These are phyloP conservation scores for Symbiotaphrina buchneri DNA, from an alignment of 495 filamentous ascomycete species.

Conservation along the genomic window DNA sequence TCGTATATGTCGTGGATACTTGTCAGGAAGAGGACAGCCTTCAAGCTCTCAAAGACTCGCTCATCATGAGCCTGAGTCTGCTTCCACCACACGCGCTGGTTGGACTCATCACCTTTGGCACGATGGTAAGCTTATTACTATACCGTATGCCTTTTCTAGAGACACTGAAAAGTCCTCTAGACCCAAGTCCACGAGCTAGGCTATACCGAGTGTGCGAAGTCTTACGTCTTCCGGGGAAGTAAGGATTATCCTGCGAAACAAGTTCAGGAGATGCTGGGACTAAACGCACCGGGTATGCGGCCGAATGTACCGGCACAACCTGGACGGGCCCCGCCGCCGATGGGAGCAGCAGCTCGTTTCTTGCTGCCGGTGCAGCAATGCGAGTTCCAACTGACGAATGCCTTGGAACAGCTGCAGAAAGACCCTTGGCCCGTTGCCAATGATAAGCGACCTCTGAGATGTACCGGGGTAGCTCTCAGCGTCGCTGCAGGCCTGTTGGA, in stretches of 20 bases:
- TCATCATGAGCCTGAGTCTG: slow-evolving; percentile 90
- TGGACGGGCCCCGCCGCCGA: slow-evolving; percentile 45
- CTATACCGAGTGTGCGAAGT: slow-evolving; percentile 95
- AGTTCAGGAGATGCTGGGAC: slow-evolving; percentile 95
- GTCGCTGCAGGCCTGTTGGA: slow-evolving; percentile 88
- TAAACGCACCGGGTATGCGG: slow-evolving; percentile 39
- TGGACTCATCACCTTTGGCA: slow-evolving; percentile 86
- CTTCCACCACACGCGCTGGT: slow-evolving; percentile 86
- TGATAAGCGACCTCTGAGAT: slow-evolving; percentile 77
- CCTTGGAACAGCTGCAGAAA: slow-evolving; percentile 87
- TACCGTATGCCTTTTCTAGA: not conserved
- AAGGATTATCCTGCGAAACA: slow-evolving; percentile 96
- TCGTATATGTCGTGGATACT: slow-evolving; percentile 93
- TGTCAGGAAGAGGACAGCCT: slow-evolving; percentile 98
- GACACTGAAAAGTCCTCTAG: slow-evolving; percentile 22
- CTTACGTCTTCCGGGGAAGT: slow-evolving; percentile 96
- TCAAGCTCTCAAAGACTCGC: slow-evolving; percentile 82
- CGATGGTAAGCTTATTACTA: slow-evolving; percentile 45
- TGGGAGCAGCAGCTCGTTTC: slow-evolving; percentile 74
- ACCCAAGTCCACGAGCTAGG: slow-evolving; percentile 96
- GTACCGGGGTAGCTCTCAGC: slow-evolving; percentile 87
- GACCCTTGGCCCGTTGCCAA: slow-evolving; percentile 97
- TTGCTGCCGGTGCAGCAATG: slow-evolving; percentile 86
- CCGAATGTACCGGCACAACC: slow-evolving; percentile 64
- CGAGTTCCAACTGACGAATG: slow-evolving; percentile 95